Percentiles rank a stretch among this genome's conserved stretches.
phyloP scores from a whole-genome alignment of 1,284 basidiomycete genomes.

The Trichosporon sp. region DNA sequence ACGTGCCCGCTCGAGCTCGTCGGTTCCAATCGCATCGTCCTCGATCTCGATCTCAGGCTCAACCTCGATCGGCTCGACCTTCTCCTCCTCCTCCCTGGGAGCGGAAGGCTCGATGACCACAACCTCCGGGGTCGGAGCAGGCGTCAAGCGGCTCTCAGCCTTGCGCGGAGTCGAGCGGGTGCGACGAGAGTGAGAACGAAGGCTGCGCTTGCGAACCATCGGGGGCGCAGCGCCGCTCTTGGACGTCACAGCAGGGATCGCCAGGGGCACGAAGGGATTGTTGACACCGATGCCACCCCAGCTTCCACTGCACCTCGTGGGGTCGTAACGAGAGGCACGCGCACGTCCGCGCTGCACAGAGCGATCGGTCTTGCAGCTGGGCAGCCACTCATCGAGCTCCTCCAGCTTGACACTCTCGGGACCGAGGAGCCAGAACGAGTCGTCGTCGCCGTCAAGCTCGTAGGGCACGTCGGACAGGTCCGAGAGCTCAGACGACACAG shows the following conservation, averaged over 20 bases:
- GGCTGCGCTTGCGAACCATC: conserved; percentile 16
- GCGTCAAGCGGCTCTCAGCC: conserved; percentile 11
- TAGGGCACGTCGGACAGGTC: conserved; percentile 29
- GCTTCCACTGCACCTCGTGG: conserved; percentile 18
- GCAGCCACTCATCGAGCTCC: conserved; percentile 42
- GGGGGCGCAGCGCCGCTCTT: conserved; percentile 11
- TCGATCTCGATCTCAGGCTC: conserved; percentile 10
- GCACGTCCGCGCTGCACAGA: conserved; percentile 25
- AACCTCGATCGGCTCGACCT: conserved; percentile 17
- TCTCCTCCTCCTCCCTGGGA: conserved; percentile 5
- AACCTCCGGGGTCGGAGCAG: conserved; percentile 7
- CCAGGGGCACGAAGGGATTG: conserved; percentile 17
- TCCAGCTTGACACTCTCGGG: conserved; percentile 42
- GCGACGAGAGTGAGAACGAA: conserved; percentile 10
- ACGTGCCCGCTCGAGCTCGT: conserved; percentile 34
- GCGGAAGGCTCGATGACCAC: conserved; percentile 1
- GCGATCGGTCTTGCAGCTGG: conserved; percentile 18
- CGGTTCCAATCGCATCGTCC: conserved; percentile 34
- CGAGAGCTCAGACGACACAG: conserved; percentile 30
- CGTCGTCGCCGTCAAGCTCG: conserved; percentile 22
- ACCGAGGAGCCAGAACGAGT: conserved; percentile 22
- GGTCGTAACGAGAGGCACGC: conserved; percentile 11
- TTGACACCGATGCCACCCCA: conserved; percentile 44
- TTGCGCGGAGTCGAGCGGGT: conserved; percentile 15
- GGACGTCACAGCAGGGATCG: conserved; percentile 5